Evolutionary conservation across 257 asterid genomes (phyloP).

Genomic region (Jacaranda copaia): DNA sequence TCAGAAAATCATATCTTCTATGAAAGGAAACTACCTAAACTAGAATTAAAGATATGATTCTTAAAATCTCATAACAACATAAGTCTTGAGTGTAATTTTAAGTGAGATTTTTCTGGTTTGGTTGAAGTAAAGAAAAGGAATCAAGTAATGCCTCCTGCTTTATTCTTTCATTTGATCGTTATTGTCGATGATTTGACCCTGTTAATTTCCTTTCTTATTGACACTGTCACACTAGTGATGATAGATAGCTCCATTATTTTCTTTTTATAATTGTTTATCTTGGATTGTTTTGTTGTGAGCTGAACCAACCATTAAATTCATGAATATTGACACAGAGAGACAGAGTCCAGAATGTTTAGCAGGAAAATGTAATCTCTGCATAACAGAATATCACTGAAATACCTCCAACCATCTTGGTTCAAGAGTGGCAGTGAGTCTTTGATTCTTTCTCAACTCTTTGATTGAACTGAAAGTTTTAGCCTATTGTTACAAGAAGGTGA

Average conservation of each 20-base stretch:
- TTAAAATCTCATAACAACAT: too few relatives aligned
- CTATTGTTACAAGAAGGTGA: not conserved
- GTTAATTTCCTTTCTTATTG: too few relatives aligned
- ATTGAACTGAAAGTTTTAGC: not conserved
- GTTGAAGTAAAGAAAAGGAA: not conserved
- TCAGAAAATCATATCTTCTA: too few relatives aligned
- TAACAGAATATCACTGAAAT: slow-evolving; percentile 55
- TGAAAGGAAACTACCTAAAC: too few relatives aligned
- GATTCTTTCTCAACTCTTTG: slow-evolving; percentile 17
- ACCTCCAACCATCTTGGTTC: slow-evolving; percentile 42
- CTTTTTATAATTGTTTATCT: not conserved
- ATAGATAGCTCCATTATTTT: not conserved
- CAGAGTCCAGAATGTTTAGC: slow-evolving; percentile 53
- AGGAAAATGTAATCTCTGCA: slow-evolving; percentile 38
- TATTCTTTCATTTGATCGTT: slow-evolving; percentile 18
- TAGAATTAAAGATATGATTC: too few relatives aligned
- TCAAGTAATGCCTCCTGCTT: not conserved
- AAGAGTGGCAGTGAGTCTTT: slow-evolving; percentile 59
- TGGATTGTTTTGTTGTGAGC: slow-evolving; percentile 12
- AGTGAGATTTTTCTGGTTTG: not conserved
- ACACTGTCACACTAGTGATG: not conserved
- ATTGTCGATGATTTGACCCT: not conserved
- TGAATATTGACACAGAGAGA: slow-evolving; percentile 54
- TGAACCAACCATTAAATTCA: slow-evolving; percentile 29
- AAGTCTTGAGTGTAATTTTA: not conserved